Percentiles rank a stretch among this genome's conserved stretches.
phyloP scores from a whole-genome alignment of 139 green algal genomes.

The Asterochloris erici region DNA sequence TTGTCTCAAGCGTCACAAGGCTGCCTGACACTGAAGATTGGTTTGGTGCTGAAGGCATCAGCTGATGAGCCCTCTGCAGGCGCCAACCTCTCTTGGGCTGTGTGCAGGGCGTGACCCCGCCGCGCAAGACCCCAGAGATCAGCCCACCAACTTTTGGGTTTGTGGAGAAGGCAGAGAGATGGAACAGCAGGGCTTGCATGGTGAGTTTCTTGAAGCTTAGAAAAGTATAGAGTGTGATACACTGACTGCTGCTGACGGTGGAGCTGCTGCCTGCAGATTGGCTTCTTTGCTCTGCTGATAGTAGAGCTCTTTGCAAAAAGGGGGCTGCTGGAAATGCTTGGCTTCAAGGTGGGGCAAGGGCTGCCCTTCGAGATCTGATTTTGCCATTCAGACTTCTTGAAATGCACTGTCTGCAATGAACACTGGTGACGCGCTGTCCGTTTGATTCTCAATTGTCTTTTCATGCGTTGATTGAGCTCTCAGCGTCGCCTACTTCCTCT shows the following conservation, averaged over 20 bases:
- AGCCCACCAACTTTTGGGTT: constrained; percentile 64
- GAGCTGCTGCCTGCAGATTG: constrained; percentile 44
- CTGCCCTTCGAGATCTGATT: constrained; percentile 75
- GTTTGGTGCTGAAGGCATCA: too few relatives aligned
- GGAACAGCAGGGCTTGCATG: constrained; percentile 82
- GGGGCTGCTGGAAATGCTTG: constrained; percentile 69
- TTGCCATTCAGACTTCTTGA: too few relatives aligned
- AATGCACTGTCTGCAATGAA: too few relatives aligned
- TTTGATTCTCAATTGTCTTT: too few relatives aligned
- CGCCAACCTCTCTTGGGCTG: not conserved
- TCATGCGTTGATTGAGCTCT: too few relatives aligned
- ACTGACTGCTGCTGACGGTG: too few relatives aligned
- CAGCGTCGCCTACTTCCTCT: too few relatives aligned
- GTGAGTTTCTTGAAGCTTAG: constrained; percentile 13
- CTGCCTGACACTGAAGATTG: too few relatives aligned
- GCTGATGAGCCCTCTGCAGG: not conserved
- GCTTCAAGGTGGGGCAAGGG: constrained; percentile 57
- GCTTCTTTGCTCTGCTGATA: constrained; percentile 79
- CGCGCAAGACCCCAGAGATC: constrained; percentile 37
- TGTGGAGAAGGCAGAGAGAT: constrained; percentile 69
- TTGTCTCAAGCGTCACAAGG: too few relatives aligned
- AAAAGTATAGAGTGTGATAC: not conserved
- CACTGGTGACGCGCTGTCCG: too few relatives aligned
- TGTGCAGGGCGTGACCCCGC: constrained; percentile 53
- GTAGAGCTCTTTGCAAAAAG: constrained; percentile 68